phyloP scores from a whole-genome alignment of 1,284 basidiomycete species.

The Pyrrhoderma lamaoense region DNA sequence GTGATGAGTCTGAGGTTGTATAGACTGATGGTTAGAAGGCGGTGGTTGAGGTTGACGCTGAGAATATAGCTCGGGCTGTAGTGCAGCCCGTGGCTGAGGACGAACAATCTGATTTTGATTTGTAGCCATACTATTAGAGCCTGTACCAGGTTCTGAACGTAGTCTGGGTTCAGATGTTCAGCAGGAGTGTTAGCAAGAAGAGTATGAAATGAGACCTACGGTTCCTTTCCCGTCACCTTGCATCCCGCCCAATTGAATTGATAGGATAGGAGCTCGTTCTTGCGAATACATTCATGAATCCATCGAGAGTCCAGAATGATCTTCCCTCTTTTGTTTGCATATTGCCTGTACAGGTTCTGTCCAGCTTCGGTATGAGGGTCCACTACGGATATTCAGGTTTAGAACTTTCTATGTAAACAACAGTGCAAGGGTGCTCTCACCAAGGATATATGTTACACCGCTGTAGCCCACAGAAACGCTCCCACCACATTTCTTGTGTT shows the following conservation, averaged over 20 bases:
- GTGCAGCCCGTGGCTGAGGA: neutral
- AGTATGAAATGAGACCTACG: conserved; percentile 34
- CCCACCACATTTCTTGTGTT: conserved; percentile 62
- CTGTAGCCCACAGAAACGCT: conserved; percentile 64
- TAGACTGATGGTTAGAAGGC: conserved; percentile 15
- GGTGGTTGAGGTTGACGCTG: conserved; percentile 3
- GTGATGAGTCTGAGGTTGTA: neutral
- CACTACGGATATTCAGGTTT: conserved; percentile 34
- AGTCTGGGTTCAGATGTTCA: conserved; percentile 5
- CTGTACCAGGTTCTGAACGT: conserved; percentile 7
- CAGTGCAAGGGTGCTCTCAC: conserved; percentile 32
- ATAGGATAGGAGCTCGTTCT: conserved; percentile 60
- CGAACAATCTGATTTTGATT: neutral
- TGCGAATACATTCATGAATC: conserved; percentile 66
- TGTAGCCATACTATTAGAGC: neutral
- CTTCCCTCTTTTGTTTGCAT: conserved; percentile 68
- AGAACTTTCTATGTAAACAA: conserved; percentile 1
- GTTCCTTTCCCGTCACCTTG: conserved; percentile 68
- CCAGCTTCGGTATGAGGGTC: conserved; percentile 72
- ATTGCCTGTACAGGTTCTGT: conserved; percentile 70
- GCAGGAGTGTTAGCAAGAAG: neutral
- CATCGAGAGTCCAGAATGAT: conserved; percentile 63
- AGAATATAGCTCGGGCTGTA: neutral
- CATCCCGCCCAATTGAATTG: conserved; percentile 69
- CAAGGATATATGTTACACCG: conserved; percentile 67